Base-by-base conservation (phyloP, 495 filamentous ascomycete species). In the Penicillium crystallinum region DNA sequence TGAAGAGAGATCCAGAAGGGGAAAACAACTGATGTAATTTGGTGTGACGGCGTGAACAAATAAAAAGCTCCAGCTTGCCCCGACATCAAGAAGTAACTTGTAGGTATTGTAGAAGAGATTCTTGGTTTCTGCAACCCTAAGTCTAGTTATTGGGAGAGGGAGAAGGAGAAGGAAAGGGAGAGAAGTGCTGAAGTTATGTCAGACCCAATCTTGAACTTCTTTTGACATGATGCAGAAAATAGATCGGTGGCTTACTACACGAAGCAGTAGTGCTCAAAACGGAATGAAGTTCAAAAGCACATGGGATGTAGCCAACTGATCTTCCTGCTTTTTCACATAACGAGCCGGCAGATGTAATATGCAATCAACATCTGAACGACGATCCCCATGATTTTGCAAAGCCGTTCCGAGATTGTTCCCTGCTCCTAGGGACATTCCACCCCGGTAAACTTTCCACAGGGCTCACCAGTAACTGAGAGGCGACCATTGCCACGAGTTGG, bases 401-500 rank as follows among this genome's bases (percentile, higher is more conserved):
- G 14, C 36, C 15, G 8, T 47, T 42, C 37, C 25, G 35, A 27
- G 29, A 21, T 44, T n/a, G 40, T 34, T 29, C 27, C 49, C 11
- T 53, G 18, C 22, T 29, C 11, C 3, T 8, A 10, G 21, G 14
- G 17, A n/a, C 21, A 31, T 15, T 30, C 38, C 25, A 56, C 45
- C 44, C 48, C 37, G 48, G 49, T 53, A 35, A 59, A 38, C 4
- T 40, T 46, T 12, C 29, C 18, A 46, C 31, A 34, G 54, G 48
- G 22, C 35, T 43, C 56, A 55, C 54, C 54, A 60, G 54, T 53
- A 46, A 43, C 27, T 44, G 39, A 36, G 23, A 56, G 36, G 25
- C 35, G 42, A 55, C 51, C 17, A 21, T 31, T 52, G 45, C 69
- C 71, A 72, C 66, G 67, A 72, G 67, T 61, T 59, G 57, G 62